phyloP scores from a whole-genome alignment of 169 alveolate genomes.

The Eimeria tenella region DNA sequence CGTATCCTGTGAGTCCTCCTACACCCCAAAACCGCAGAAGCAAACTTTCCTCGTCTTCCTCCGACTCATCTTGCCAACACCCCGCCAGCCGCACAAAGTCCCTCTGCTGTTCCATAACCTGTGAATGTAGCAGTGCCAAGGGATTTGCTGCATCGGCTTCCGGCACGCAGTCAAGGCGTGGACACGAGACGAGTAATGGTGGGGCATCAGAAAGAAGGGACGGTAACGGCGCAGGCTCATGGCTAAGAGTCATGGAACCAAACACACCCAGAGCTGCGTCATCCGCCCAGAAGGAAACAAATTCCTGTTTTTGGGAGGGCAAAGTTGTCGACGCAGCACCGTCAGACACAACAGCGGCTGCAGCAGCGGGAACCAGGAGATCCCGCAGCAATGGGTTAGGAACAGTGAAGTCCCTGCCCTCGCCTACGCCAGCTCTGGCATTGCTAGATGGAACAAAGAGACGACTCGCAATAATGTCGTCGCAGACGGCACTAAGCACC shows the following conservation, averaged over 20 bases:
- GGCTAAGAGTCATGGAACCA: neutral
- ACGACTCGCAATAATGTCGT: slow-evolving; percentile 29
- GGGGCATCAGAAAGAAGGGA: slow-evolving; percentile 19
- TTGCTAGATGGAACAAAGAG: slow-evolving; percentile 64
- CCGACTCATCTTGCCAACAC: neutral
- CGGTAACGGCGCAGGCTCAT: slow-evolving; percentile 20
- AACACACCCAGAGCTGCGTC: slow-evolving; percentile 17
- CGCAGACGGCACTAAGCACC: slow-evolving; percentile 69
- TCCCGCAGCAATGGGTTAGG: slow-evolving; percentile 61
- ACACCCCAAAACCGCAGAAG: slow-evolving; percentile 45
- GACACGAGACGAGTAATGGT: neutral
- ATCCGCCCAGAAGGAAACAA: neutral
- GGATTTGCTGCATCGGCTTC: neutral
- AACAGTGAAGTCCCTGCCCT: slow-evolving; percentile 62
- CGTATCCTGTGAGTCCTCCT: neutral
- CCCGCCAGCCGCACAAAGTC: slow-evolving; percentile 2
- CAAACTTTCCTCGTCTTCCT: neutral
- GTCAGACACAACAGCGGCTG: neutral
- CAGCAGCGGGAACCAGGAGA: slow-evolving; percentile 60
- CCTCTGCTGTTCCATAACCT: neutral
- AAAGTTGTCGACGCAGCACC: neutral
- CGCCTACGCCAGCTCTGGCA: slow-evolving; percentile 71
- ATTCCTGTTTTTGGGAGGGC: neutral
- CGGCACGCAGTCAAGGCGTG: neutral
- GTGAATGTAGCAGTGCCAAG: neutral